Conservation (phyloP, 202 grass and related monocot species). For the Zizania palustris region DNA sequence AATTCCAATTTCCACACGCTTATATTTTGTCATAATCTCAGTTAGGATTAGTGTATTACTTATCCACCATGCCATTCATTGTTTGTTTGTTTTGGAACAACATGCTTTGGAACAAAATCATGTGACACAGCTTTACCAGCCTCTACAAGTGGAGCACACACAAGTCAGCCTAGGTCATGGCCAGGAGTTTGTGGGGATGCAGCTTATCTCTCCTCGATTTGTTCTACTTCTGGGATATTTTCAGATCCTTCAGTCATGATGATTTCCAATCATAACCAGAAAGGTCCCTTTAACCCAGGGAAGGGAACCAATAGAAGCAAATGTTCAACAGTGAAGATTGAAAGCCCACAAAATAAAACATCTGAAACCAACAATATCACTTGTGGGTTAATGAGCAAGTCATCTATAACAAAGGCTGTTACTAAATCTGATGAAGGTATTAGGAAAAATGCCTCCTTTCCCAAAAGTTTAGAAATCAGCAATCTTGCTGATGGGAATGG, state of each 20-base stretch:
- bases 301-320: slow-evolving; percentile 21
- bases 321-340: slow-evolving; percentile 41
- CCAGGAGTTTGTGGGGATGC: not conserved
- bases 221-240: slow-evolving; percentile 15
- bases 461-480: slow-evolving; percentile 5
- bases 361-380: slow-evolving; percentile 25
- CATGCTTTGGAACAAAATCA: not conserved
- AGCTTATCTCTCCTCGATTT: slow-evolving; percentile 27
- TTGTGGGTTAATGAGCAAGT: slow-evolving; percentile 28
- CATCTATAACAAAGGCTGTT: slow-evolving; percentile 30
- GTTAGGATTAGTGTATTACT: slow-evolving; percentile 21
- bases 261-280: slow-evolving; percentile 32
- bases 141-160: not conserved
- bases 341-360: slow-evolving; percentile 43
- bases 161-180: slow-evolving; percentile 35
- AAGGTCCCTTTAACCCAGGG: not conserved
- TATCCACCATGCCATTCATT: not conserved
- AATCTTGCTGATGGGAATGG: slow-evolving; percentile 1
- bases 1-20: not conserved
- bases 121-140: slow-evolving; percentile 16
- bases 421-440: slow-evolving; percentile 22
- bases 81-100: not conserved
- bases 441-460: slow-evolving; percentile 15
- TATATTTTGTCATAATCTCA: not conserved
- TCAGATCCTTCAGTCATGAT: slow-evolving; percentile 13